phyloP scores from a whole-genome alignment of 768 basidiomycete species.

The Saitozyma sp. region DNA sequence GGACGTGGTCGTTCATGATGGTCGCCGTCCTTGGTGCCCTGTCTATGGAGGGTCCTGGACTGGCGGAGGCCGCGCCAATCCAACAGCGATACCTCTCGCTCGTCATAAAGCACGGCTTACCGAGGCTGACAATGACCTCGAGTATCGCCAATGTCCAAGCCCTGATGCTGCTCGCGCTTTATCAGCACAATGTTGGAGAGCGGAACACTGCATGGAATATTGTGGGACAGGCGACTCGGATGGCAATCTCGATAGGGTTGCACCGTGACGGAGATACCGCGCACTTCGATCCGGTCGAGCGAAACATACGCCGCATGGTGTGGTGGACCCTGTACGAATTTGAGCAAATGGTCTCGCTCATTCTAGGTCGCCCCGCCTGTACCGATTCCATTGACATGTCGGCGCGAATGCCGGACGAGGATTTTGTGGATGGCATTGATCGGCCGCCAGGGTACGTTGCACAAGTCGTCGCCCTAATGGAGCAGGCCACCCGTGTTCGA shows the following conservation, averaged over 20 bases:
- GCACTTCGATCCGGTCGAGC: constrained; percentile 12
- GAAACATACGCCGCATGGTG: constrained; percentile 13
- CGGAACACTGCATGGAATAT: constrained; percentile 20
- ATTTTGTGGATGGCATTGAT: constrained; percentile 3
- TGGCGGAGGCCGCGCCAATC: constrained; percentile 4
- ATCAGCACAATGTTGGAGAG: constrained; percentile 22
- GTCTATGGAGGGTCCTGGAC: constrained; percentile 1
- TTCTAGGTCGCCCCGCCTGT: constrained; percentile 10
- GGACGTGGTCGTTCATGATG: constrained; percentile 12
- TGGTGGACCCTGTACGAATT: constrained; percentile 18
- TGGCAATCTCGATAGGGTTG: constrained; percentile 13
- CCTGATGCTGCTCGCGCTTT: constrained; percentile 11
- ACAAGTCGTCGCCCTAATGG: background rate
- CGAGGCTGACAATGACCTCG: constrained; percentile 11
- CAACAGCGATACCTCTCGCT: constrained; percentile 14
- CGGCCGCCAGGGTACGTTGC: constrained; percentile 1
- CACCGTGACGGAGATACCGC: constrained; percentile 17
- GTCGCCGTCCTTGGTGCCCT: constrained; percentile 11
- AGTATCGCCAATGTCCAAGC: constrained; percentile 18
- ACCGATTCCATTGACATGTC: constrained; percentile 9
- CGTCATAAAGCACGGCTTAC: constrained; percentile 15
- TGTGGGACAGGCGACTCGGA: constrained; percentile 13
- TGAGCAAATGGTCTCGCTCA: constrained; percentile 15
- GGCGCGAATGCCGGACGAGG: constrained; percentile 8
- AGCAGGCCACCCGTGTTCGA: constrained; percentile 3